Conservation (phyloP, 345 rosid genomes). For the Arabidopsis arenosa region DNA sequence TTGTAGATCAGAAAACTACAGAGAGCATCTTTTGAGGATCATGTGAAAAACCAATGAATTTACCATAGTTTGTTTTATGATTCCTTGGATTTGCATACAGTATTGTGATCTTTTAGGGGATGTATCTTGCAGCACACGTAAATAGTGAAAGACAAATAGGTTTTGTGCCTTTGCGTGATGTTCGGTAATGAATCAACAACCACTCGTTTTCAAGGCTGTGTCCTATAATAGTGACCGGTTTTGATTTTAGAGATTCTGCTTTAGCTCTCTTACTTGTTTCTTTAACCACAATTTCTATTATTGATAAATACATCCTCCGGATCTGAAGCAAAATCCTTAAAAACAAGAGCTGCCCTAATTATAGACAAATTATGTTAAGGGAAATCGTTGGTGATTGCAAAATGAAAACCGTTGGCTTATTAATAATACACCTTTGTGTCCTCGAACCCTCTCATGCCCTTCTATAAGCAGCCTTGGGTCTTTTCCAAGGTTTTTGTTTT, state of each 20-base stretch:
- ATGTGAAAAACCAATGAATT: slow-evolving; percentile 56
- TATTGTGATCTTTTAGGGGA: background rate
- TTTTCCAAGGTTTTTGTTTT: slow-evolving; percentile 57
- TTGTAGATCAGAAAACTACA: slow-evolving; percentile 50
- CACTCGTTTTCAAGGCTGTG: slow-evolving; percentile 29
- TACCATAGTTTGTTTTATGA: slow-evolving; percentile 3
- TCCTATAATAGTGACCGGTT: slow-evolving; percentile 41
- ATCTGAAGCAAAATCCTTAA: slow-evolving; percentile 36
- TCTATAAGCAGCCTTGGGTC: slow-evolving; percentile 77
- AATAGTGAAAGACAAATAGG: slow-evolving; percentile 14
- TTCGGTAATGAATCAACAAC: slow-evolving; percentile 26
- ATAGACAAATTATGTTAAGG: slow-evolving; percentile 37
- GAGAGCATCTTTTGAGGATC: slow-evolving; percentile 59
- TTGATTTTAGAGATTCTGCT: slow-evolving; percentile 26
- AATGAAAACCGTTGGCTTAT: slow-evolving; percentile 34
- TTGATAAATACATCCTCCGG: slow-evolving; percentile 29
- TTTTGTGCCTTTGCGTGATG: slow-evolving; percentile 32
- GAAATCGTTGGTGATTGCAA: slow-evolving; percentile 30
- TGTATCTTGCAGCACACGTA: slow-evolving; percentile 29
- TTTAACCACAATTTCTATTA: slow-evolving; percentile 38
- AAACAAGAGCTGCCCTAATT: slow-evolving; percentile 30
- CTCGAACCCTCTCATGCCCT: slow-evolving; percentile 41
- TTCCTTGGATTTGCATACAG: background rate
- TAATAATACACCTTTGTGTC: slow-evolving; percentile 38
- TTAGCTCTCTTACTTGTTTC: slow-evolving; percentile 20